Base-by-base conservation (phyloP, 1,139 yeast genomes). In the Pneumocystis wakefieldiae region DNA sequence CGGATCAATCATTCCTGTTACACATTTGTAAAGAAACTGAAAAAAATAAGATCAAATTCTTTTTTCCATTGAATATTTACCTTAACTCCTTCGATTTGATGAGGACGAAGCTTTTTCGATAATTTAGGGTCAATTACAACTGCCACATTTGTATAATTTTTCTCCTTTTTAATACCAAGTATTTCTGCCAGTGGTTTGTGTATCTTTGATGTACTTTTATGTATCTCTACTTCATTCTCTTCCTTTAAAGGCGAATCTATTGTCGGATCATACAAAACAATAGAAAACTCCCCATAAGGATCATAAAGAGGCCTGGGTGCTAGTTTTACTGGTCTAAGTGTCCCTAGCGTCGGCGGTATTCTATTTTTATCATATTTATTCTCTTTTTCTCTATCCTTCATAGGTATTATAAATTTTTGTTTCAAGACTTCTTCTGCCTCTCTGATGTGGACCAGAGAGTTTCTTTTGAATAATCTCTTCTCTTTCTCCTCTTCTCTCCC, bases 41-140 rank as follows among this genome's bases (percentile, higher is more conserved):
- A 17, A 29, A 28, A 37, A 19, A n/a, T 5, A 19, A 29, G 6
- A 57, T 19, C 12, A 24, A 19, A 12, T 6, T 12, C 1, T 28
- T 57, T 57, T 37, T 19, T 28, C 15, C 24, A 5, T 4, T 10
- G 8, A 42, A 42, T 19, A 42, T 24, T 19, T 42, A 57, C 59
- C n/a, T 87, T 82, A 41, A 92, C 97, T 67, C 99, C 99, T 64
- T 92, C 96, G 2, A 92, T 84, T 73, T 92, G 99, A 78, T 92
- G 99, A 0, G 98, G 98, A 68, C 99, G 80, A 61, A 92, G 77
- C 57, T 89, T 84, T 71, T 87, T 87, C 39, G 95, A 83, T 42
- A 92, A 77, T 67, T 80, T 81, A 0, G 99, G 99, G 71, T 92
- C 99, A 61, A 94, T 87, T 1, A 94, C 97, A 8, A 92, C 98